Conservation (phyloP, 768 basidiomycete species). For the Tricholomella constricta region DNA sequence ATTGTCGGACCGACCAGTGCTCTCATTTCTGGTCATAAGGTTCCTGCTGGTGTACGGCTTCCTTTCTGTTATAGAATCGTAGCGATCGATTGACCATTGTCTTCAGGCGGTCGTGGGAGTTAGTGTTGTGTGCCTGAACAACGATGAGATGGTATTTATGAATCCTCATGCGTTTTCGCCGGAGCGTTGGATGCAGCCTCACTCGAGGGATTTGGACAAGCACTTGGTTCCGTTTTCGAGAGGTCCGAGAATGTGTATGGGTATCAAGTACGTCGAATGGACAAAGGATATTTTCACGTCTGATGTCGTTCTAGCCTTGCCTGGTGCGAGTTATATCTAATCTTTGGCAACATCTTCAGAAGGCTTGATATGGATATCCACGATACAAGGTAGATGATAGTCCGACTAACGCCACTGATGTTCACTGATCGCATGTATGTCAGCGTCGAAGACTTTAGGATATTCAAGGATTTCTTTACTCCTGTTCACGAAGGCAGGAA, state of each 20-base stretch:
- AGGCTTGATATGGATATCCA: constrained; percentile 37
- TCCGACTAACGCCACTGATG: not conserved
- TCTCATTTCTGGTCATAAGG: constrained; percentile 32
- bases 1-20: constrained; percentile 38
- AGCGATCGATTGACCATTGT: not conserved
- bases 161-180: constrained; percentile 40
- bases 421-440: not conserved
- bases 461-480: constrained; percentile 37
- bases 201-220: constrained; percentile 32
- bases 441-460: constrained; percentile 30
- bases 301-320: constrained; percentile 33
- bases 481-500: constrained; percentile 33
- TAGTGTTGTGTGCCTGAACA: constrained; percentile 40
- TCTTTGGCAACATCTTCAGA: constrained; percentile 43
- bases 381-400: constrained; percentile 28
- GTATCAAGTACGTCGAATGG: constrained; percentile 38
- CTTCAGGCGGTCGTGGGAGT: constrained; percentile 43
- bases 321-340: constrained; percentile 43
- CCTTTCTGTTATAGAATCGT: not conserved
- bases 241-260: constrained; percentile 47
- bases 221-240: constrained; percentile 46
- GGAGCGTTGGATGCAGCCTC: constrained; percentile 42
- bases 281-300: not conserved
- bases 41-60: constrained; percentile 41
- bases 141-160: constrained; percentile 37